These are phyloP conservation scores for Naumovozyma castellii DNA, from an alignment of 805 yeast species.

Conservation along the genomic window DNA sequence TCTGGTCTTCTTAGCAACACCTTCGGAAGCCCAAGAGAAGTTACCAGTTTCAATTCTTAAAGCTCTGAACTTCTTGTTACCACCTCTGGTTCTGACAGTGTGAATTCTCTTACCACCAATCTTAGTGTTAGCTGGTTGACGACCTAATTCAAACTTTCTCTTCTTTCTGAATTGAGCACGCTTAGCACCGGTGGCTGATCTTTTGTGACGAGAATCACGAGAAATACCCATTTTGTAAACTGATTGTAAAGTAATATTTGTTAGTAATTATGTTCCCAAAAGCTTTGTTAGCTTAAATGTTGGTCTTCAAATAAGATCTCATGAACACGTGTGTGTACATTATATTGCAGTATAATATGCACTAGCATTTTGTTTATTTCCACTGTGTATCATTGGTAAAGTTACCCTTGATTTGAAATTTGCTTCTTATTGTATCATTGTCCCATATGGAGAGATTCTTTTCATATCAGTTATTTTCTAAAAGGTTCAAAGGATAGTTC, in stretches of 20 bases:
- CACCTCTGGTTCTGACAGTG: constrained; percentile 99
- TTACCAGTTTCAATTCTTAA: constrained; percentile 97
- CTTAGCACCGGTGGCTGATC: constrained; percentile 99
- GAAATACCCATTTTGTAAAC: constrained; percentile 91
- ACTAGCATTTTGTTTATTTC: no score
- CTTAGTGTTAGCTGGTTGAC: constrained; percentile 99
- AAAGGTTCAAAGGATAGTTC: no score
- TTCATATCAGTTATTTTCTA: no score
- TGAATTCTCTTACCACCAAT: constrained; percentile 98
- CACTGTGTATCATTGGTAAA: no score
- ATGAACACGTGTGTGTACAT: no score
- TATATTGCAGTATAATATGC: no score
- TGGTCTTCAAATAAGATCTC: background rate
- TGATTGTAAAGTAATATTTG: constrained; percentile 4
- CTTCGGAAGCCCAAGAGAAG: constrained; percentile 99
- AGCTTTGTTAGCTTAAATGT: constrained; percentile 10
- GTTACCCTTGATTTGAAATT: no score
- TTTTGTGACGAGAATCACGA: constrained; percentile 99
- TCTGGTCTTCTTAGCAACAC: constrained; percentile 98
- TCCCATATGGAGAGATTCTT: no score
- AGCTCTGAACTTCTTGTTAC: constrained; percentile 99
- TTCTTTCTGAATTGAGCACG: constrained; percentile 99
- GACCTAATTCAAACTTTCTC: constrained; percentile 99
- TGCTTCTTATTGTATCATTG: no score
- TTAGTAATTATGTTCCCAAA: background rate